These are phyloP conservation scores for Pestalotiopsis sp. DNA, from an alignment of 2,329 filamentous ascomycete genomes.

Conservation along the genomic window DNA sequence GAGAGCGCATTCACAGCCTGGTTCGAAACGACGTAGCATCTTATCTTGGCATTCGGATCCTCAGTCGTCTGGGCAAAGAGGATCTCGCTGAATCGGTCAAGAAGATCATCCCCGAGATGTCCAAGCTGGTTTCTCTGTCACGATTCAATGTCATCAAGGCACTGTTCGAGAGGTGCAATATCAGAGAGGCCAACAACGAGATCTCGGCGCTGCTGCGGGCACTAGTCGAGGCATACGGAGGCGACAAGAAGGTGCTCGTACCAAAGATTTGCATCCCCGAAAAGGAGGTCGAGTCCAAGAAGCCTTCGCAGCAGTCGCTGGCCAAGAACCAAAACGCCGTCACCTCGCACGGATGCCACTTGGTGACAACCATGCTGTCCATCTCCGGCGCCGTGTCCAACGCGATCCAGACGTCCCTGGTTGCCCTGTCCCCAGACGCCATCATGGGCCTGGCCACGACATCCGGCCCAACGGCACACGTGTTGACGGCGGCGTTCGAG, in stretches of 20 bases:
- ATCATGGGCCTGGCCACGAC: slow-evolving; percentile 66
- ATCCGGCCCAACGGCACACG: slow-evolving; percentile 50
- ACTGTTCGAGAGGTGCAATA: slow-evolving; percentile 79
- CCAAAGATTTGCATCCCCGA: slow-evolving; percentile 51
- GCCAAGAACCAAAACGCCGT: slow-evolving; percentile 60
- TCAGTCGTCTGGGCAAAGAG: slow-evolving; percentile 84
- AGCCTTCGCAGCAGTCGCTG: slow-evolving; percentile 37
- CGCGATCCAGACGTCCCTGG: slow-evolving; percentile 73
- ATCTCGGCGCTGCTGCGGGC: slow-evolving; percentile 49
- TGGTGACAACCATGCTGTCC: slow-evolving; percentile 78
- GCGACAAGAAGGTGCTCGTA: slow-evolving; percentile 48
- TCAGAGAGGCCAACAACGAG: slow-evolving; percentile 62
- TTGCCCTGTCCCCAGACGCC: slow-evolving; percentile 57
- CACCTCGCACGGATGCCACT: slow-evolving; percentile 73
- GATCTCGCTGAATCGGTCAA: slow-evolving; percentile 76
- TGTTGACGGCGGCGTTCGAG: slow-evolving; percentile 53
- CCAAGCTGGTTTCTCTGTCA: slow-evolving; percentile 72
- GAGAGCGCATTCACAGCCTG: slow-evolving; percentile 76
- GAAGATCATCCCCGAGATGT: slow-evolving; percentile 72
- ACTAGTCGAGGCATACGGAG: slow-evolving; percentile 50
- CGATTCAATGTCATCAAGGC: slow-evolving; percentile 80
- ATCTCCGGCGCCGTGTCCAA: slow-evolving; percentile 70
- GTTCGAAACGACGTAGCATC: slow-evolving; percentile 88
- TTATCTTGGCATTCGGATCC: slow-evolving; percentile 81
- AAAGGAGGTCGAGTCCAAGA: slow-evolving; percentile 32